Percentiles rank a stretch among this genome's conserved stretches.
Conservation (phyloP, 805 yeast genomes). For the Saturnispora besseyi region DNA sequence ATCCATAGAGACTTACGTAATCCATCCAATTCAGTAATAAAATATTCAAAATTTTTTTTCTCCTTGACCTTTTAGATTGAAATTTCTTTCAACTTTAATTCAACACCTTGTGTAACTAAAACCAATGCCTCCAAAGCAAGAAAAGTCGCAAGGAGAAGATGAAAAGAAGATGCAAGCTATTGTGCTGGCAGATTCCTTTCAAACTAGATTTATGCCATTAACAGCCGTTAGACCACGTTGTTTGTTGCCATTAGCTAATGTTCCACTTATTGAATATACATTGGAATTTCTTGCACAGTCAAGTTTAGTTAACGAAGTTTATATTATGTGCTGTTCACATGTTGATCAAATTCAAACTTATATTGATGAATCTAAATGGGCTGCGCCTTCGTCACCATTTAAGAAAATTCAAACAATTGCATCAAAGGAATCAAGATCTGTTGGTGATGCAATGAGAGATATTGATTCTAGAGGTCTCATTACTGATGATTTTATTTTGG, state of each 20-base stretch:
- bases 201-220: slow-evolving; percentile 87
- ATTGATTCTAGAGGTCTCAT: slow-evolving; percentile 85
- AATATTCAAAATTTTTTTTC: not conserved
- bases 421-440: slow-evolving; percentile 80
- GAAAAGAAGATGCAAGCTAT: slow-evolving; percentile 83
- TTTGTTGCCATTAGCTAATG: slow-evolving; percentile 82
- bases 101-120: not conserved
- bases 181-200: slow-evolving; percentile 88
- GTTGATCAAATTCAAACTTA: slow-evolving; percentile 82
- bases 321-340: slow-evolving; percentile 81
- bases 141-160: slow-evolving; percentile 32
- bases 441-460: slow-evolving; percentile 97
- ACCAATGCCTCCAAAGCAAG: slow-evolving; percentile 20
- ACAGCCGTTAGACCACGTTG: slow-evolving; percentile 84
- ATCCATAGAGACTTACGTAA: not conserved
- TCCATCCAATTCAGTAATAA: not conserved
- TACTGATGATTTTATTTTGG: slow-evolving; percentile 79
- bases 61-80: not conserved
- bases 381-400: slow-evolving; percentile 65
- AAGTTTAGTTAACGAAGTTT: slow-evolving; percentile 75
- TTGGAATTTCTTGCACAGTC: slow-evolving; percentile 88
- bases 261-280: slow-evolving; percentile 91
- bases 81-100: not conserved
- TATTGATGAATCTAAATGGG: slow-evolving; percentile 68
- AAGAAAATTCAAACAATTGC: slow-evolving; percentile 64